Percentiles rank a stretch among this genome's conserved stretches.
Conservation (phyloP, 495 filamentous ascomycete genomes). For the Lepidopterella palustris region DNA sequence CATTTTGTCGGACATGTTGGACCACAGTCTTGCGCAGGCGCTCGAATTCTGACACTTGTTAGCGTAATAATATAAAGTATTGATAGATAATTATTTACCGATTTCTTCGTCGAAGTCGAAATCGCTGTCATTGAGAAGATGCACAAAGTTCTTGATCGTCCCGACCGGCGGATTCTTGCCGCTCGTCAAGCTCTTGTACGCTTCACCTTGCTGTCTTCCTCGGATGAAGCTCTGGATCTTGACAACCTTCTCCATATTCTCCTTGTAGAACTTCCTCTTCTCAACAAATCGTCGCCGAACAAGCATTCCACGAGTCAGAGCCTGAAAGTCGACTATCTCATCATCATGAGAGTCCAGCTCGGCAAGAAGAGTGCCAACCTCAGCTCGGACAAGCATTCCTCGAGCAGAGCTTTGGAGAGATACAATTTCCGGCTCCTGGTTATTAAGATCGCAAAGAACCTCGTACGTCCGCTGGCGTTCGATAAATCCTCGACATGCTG, state of each 20-base stretch:
- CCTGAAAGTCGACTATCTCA: constrained; percentile 64
- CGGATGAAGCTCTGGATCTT: constrained; percentile 97
- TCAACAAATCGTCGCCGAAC: constrained; percentile 71
- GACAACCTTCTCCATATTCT: constrained; percentile 98
- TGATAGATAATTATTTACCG: constrained; percentile 25
- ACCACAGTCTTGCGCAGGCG: constrained; percentile 87
- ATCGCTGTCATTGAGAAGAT: constrained; percentile 94
- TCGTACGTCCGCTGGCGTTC: constrained; percentile 46
- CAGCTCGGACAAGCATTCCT: constrained; percentile 68
- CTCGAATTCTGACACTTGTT: constrained; percentile 62
- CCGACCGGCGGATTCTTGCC: constrained; percentile 97
- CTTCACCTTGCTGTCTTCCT: constrained; percentile 89
- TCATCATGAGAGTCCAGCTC: constrained; percentile 80
- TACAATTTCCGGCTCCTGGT: constrained; percentile 52
- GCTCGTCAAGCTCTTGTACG: constrained; percentile 89
- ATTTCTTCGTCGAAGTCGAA: constrained; percentile 99
- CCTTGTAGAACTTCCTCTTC: constrained; percentile 79
- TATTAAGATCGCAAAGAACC: constrained; percentile 52
- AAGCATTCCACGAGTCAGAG: constrained; percentile 63
- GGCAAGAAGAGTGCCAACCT: constrained; percentile 61
- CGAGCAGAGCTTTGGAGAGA: constrained; percentile 66
- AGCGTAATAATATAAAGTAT: constrained; percentile 1
- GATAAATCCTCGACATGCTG: constrained; percentile 57
- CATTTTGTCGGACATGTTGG: constrained; percentile 93
- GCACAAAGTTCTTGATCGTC: constrained; percentile 95